A percentile compares a stretch with the other conserved stretches of the same genome.
Conservation (phyloP, 495 filamentous ascomycete species). For the Collariella sp. region DNA sequence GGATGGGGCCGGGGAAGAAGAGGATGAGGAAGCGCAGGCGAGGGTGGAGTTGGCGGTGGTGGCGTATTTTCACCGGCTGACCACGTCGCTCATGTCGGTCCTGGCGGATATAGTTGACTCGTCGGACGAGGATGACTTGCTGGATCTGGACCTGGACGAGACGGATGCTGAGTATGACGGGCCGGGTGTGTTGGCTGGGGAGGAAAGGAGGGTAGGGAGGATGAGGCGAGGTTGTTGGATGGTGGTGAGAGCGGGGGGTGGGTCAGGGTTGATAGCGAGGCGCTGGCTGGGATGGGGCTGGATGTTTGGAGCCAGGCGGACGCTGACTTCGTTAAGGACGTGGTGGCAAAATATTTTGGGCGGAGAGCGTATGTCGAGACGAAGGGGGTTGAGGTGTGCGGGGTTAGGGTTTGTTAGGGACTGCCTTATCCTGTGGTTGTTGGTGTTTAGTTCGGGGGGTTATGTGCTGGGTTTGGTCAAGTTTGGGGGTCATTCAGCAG, state of each 20-base stretch:
- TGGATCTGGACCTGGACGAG: constrained; percentile 31
- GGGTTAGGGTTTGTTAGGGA: constrained; percentile 60
- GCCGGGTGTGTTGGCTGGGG: constrained; percentile 13
- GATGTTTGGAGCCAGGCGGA: constrained; percentile 80
- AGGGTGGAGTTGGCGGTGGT: constrained; percentile 65
- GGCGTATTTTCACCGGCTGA: constrained; percentile 86
- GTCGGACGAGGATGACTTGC: constrained; percentile 43
- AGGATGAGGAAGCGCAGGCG: constrained; percentile 27
- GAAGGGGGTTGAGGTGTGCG: constrained; percentile 70
- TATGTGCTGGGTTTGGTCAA: neutral
- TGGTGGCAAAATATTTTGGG: constrained; percentile 63
- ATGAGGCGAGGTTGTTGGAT: constrained; percentile 21
- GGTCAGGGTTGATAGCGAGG: constrained; percentile 56
- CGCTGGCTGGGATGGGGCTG: constrained; percentile 71
- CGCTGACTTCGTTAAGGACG: constrained; percentile 59
- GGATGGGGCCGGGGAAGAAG: constrained; percentile 20
- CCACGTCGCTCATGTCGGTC: constrained; percentile 58
- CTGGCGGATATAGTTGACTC: constrained; percentile 61
- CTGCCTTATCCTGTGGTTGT: neutral
- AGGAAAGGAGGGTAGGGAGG: constrained; percentile 17
- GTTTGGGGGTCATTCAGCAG: too few relatives aligned
- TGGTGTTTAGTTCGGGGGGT: neutral
- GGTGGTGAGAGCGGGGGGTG: constrained; percentile 27
- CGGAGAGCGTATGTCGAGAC: constrained; percentile 59
- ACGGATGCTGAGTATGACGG: constrained; percentile 13